Conservation (phyloP, 805 yeast species). For the Maudiozyma barnettii region DNA sequence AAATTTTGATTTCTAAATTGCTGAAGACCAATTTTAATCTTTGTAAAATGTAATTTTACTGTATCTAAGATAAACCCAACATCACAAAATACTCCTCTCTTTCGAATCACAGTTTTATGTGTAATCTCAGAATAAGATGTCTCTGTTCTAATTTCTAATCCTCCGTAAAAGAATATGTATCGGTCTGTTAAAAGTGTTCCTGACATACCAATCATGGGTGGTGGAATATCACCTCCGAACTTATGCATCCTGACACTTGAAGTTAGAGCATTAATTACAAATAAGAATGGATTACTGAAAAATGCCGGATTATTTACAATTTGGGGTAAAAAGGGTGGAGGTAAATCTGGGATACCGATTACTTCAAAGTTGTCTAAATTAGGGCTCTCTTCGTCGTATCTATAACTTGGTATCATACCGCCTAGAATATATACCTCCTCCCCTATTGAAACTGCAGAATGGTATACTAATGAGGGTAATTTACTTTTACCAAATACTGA, state of each 20-base stretch:
- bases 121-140: conserved; percentile 15
- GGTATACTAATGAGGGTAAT: conserved; percentile 36
- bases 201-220: conserved; percentile 40
- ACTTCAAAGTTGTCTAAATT: conserved; percentile 30
- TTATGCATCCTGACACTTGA: conserved; percentile 28
- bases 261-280: conserved; percentile 32
- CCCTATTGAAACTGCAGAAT: conserved; percentile 32
- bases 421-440: conserved; percentile 35
- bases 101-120: conserved; percentile 32
- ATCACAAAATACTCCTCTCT: conserved; percentile 39
- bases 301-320: conserved; percentile 36
- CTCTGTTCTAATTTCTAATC: conserved; percentile 40
- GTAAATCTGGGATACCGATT: conserved; percentile 35
- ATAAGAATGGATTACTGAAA: conserved; percentile 32
- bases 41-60: conserved; percentile 40
- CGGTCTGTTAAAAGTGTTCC: conserved; percentile 42
- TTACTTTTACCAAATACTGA: conserved; percentile 30
- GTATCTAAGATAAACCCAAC: conserved; percentile 53
- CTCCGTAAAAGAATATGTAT: conserved; percentile 61
- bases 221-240: conserved; percentile 38
- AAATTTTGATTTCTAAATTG: conserved; percentile 7
- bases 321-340: conserved; percentile 35
- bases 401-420: conserved; percentile 32
- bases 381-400: conserved; percentile 21
- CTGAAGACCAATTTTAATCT: conserved; percentile 31